Percentiles rank a stretch among this genome's conserved stretches.
These are phyloP conservation scores for Yarrowia sp. DNA, from an alignment of 805 yeast species.

Conservation along the genomic window DNA sequence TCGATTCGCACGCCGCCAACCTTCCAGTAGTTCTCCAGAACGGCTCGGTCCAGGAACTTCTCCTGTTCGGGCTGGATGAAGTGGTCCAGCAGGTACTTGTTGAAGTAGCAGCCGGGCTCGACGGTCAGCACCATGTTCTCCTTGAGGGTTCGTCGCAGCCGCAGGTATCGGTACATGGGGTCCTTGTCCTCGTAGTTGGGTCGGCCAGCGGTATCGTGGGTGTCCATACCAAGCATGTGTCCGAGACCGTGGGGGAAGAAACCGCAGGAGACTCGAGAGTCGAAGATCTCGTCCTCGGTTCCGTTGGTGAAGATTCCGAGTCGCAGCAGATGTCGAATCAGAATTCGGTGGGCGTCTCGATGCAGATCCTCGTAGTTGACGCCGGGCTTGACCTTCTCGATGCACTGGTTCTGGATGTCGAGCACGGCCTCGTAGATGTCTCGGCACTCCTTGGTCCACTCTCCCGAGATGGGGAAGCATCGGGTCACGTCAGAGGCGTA, in stretches of 20 bases:
- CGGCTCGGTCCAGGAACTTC: slow-evolving; percentile 67
- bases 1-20: slow-evolving; percentile 98
- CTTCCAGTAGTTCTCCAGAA: slow-evolving; percentile 78
- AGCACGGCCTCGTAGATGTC: slow-evolving; percentile 79
- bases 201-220: slow-evolving; percentile 93
- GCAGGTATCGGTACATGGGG: slow-evolving; percentile 74
- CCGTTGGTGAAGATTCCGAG: slow-evolving; percentile 74
- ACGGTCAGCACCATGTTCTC: slow-evolving; percentile 88
- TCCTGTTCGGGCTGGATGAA: slow-evolving; percentile 57
- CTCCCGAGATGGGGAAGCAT: slow-evolving; percentile 90
- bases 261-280: slow-evolving; percentile 72
- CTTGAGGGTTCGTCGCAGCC: slow-evolving; percentile 76
- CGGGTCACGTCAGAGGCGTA: slow-evolving; percentile 95
- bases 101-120: slow-evolving; percentile 94
- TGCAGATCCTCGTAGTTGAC: slow-evolving; percentile 86
- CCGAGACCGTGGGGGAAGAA: slow-evolving; percentile 98
- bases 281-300: slow-evolving; percentile 69
- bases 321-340: slow-evolving; percentile 71
- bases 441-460: slow-evolving; percentile 86
- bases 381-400: slow-evolving; percentile 81
- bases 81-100: slow-evolving; percentile 77
- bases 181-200: slow-evolving; percentile 87
- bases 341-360: slow-evolving; percentile 74
- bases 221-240: slow-evolving; percentile 91
- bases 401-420: slow-evolving; percentile 79